Evolutionary conservation across 2,329 filamentous ascomycete species (phyloP), one percentile per base, ranked within the genome.

Genomic region (Pseudogymnoascus sp.): DNA sequence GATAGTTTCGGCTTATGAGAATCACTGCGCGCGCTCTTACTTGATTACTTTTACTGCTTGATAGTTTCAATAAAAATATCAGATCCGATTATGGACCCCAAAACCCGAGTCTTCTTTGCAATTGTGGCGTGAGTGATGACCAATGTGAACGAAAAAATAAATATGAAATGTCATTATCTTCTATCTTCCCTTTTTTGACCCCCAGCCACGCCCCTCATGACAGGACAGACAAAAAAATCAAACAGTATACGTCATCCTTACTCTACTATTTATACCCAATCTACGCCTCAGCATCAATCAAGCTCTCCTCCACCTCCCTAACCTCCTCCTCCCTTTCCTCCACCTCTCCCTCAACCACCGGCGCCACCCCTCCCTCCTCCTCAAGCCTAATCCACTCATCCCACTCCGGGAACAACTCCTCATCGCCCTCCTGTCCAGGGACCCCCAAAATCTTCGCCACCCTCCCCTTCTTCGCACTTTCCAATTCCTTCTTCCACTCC

Each of bases 341-440:
- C 7, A 11, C 43, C 43, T 50, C 41, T 22, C 12, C 14, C 22
- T 50, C 43, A 14, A 20, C 22, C 43, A 50, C n/a, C 43, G n/a
- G 2, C 43, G 25, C 43, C 7, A 30, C 43, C 14, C 43, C 43
- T 1, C 89, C 88, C 68, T 91, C 86, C 62, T 81, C 83, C 77
- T 97, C 94, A 64, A 96, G 72, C 70, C 82, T 81, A 67, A 97
- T 72, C 79, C 90, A 97, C 74, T 94, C 88, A 4, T 96, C 89
- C 94, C 94, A 99, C 70, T 97, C 91, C 0, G 93, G 93, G 77
- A 99, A 99, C 67, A 99, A 81, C 2, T 96, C 92, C 39, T 88
- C 88, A 63, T 91, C 90, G 67, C 89, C 87, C 0, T 85, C 89
- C 1, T 7, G 14, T 7, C 25, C 41, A 11, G 94, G 94, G 0